Evolutionary conservation across 2,329 filamentous ascomycete genomes (phyloP).

Genomic region (Claviceps fusiformis): DNA sequence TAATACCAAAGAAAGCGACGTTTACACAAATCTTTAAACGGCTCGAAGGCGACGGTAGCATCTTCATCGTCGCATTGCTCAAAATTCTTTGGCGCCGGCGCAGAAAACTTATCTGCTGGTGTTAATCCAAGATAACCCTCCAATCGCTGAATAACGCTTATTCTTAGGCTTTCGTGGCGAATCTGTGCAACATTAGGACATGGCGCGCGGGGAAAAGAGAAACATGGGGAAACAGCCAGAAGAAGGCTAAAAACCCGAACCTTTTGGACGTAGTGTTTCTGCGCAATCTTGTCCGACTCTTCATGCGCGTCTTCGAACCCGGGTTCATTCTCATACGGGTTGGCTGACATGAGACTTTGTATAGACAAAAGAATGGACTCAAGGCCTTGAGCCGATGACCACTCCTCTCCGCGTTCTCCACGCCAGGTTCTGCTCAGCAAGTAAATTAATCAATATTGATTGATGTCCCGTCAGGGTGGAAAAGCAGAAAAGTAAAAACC

Average conservation of each 20-base stretch:
- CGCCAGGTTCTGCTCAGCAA: slow-evolving; percentile 65
- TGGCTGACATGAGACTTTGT: slow-evolving; percentile 85
- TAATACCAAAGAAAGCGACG: slow-evolving; percentile 93
- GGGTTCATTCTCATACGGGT: slow-evolving; percentile 93
- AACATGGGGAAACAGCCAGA: neutral
- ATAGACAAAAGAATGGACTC: slow-evolving; percentile 93
- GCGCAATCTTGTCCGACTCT: slow-evolving; percentile 55
- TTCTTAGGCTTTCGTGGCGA: slow-evolving; percentile 73
- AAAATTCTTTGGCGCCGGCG: slow-evolving; percentile 7
- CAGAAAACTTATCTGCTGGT: slow-evolving; percentile 21
- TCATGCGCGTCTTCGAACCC: slow-evolving; percentile 70
- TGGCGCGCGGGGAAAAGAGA: neutral
- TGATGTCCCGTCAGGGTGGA: neutral
- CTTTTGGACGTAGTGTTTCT: slow-evolving; percentile 67
- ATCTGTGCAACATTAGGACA: slow-evolving; percentile 43
- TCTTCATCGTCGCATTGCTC: slow-evolving; percentile 42
- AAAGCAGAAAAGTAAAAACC: neutral
- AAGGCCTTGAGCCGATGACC: slow-evolving; percentile 90
- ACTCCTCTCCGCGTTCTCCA: slow-evolving; percentile 80
- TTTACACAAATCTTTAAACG: slow-evolving; percentile 84
- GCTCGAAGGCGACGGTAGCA: slow-evolving; percentile 51
- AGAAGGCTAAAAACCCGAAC: slow-evolving; percentile 26
- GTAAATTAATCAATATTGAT: slow-evolving; percentile 2
- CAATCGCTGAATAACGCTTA: slow-evolving; percentile 73
- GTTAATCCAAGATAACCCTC: slow-evolving; percentile 64